Evolutionary conservation across 2,329 filamentous ascomycete genomes (phyloP), one percentile per base, ranked within the genome.

Genomic region (Coleophoma cylindrospora): DNA sequence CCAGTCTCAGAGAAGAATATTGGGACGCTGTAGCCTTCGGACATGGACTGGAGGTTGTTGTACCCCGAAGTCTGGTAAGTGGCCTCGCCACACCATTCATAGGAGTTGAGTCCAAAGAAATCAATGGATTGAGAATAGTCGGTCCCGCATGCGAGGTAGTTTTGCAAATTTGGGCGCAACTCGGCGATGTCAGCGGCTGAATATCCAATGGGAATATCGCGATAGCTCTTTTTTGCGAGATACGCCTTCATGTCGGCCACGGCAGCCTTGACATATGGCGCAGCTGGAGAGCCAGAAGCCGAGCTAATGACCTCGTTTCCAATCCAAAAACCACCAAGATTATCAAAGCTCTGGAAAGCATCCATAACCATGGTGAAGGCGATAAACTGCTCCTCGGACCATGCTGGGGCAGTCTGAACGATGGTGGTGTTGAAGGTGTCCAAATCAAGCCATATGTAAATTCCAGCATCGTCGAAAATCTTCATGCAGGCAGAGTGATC

Each of bases 81-180:
- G 15, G 78, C 79, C 34, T 73, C 74, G 57, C 81, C 78, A 57
- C 81, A 84, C 80, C 80, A 84, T 13, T 80, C 81, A 68, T 84
- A 84, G 64, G 83, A 80, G 68, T 85, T 84, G 46, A 84, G 80
- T 40, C 76, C 79, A 61, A 80, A 84, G 71, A 84, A 84, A 64
- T 88, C 84, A 36, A 63, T 62, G 57, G 75, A 79, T 54, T 84
- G 78, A 65, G 79, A 77, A 50, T 81, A 74, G 50, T 83, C 79
- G 46, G 74, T 70, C 57, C 84, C 84, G 63, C 85, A 89, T 74
- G 87, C 86, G 76, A 89, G 84, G 72, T 87, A 89, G 50, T 80
- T 66, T 46, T 84, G 84, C 72, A 85, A 83, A 65, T 86, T 74
- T 58, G 80, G 75, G 60, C 84, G 81, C 69, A 87, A 86, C 62